Evolutionary conservation across 495 filamentous ascomycete species (phyloP).

Genomic region (Penicillium flavigenum): DNA sequence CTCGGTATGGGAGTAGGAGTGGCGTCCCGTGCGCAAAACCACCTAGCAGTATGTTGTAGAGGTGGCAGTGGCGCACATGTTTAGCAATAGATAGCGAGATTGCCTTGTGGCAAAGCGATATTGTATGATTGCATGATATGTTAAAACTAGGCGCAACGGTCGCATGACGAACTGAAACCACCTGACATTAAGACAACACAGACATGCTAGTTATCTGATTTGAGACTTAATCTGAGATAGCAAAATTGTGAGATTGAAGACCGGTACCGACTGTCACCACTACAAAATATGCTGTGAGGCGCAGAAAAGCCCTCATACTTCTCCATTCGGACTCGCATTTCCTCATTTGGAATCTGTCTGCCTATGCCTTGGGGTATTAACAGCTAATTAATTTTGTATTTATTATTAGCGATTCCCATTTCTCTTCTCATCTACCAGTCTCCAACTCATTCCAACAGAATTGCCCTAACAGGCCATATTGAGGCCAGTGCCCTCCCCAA

Average conservation of each 20-base stretch:
- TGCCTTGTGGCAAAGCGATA: neutral
- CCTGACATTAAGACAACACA: neutral
- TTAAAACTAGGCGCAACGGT: neutral
- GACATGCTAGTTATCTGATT: neutral
- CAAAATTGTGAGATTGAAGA: neutral
- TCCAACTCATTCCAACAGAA: neutral
- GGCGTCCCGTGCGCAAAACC: constrained; percentile 7
- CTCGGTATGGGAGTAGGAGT: neutral
- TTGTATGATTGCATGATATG: neutral
- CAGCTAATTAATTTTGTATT: neutral
- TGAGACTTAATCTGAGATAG: neutral
- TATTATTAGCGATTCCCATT: neutral
- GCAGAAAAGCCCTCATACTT: neutral
- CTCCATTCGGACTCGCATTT: neutral
- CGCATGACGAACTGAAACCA: neutral
- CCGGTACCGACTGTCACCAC: neutral
- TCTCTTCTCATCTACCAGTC: neutral
- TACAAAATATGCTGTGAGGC: neutral
- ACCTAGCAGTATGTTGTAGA: neutral
- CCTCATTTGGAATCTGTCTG: neutral
- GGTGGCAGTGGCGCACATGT: constrained; percentile 4
- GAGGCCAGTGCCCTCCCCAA: constrained; percentile 8
- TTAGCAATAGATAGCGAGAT: neutral
- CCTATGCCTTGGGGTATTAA: neutral
- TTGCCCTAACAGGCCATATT: constrained; percentile 1